phyloP scores from a whole-genome alignment of 208 protist genomes.

The Crithidia sp. region DNA sequence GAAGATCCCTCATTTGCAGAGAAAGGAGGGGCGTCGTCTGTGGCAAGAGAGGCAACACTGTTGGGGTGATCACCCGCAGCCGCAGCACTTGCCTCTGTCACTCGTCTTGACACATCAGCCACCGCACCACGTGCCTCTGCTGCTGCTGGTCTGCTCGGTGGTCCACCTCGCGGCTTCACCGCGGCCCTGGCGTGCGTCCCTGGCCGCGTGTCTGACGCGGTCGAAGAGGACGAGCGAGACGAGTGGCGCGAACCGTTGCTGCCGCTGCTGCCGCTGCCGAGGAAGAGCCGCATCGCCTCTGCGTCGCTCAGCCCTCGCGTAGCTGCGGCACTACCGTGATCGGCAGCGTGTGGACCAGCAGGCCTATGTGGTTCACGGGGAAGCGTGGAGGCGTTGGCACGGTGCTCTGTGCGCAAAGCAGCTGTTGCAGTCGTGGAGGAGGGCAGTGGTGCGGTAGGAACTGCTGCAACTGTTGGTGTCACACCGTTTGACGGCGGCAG shows the following conservation, averaged over 20 bases:
- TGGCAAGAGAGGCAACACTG: too few species aligned
- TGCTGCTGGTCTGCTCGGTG: too few species aligned
- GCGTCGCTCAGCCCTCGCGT: conserved; percentile 14
- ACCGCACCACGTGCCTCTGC: too few species aligned
- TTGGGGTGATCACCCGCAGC: too few species aligned
- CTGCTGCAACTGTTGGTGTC: background rate
- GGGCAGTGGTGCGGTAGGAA: background rate
- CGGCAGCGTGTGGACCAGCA: too few species aligned
- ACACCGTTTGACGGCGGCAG: too few species aligned
- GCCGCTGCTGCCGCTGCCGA: conserved; percentile 18
- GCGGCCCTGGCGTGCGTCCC: background rate
- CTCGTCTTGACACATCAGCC: too few species aligned
- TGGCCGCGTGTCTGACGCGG: background rate
- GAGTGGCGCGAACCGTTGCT: background rate
- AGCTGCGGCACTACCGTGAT: background rate
- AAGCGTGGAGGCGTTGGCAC: background rate
- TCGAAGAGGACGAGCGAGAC: conserved; percentile 16
- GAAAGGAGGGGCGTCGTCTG: too few species aligned
- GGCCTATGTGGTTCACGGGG: too few species aligned
- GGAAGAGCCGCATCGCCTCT: conserved; percentile 29
- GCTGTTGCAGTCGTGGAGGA: background rate
- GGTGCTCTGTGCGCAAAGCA: conserved; percentile 29
- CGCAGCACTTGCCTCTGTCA: too few species aligned
- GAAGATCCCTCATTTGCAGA: too few species aligned
- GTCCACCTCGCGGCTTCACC: background rate